Conservation (phyloP, 1,284 basidiomycete genomes). For the Irpex sp. region DNA sequence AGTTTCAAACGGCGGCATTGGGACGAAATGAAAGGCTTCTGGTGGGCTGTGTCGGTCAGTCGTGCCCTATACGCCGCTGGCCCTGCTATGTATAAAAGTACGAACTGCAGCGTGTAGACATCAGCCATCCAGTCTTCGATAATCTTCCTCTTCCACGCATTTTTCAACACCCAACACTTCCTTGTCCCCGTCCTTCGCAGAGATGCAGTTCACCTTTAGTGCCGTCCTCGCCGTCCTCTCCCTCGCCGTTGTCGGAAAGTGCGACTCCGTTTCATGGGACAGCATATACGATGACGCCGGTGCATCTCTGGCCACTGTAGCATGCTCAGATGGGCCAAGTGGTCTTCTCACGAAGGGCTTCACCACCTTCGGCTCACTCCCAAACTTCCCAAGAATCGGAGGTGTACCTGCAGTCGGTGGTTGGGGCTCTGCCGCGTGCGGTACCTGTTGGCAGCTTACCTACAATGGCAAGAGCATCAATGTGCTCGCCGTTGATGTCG, state of each 20-base stretch:
- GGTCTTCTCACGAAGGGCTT: constrained; percentile 35
- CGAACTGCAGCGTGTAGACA: too few relatives aligned
- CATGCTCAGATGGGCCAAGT: constrained; percentile 41
- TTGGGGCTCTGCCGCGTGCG: constrained; percentile 41
- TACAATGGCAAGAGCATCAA: constrained; percentile 35
- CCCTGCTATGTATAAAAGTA: too few relatives aligned
- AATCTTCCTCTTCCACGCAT: too few relatives aligned
- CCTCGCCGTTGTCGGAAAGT: neutral
- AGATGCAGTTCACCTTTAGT: neutral
- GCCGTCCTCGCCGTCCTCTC: neutral
- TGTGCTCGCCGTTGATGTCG: constrained; percentile 39
- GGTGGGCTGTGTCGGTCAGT: neutral
- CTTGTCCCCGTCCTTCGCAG: neutral
- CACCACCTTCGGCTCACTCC: constrained; percentile 43
- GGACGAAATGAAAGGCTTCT: neutral
- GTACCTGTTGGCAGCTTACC: constrained; percentile 42
- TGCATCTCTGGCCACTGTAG: constrained; percentile 28
- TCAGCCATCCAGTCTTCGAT: too few relatives aligned
- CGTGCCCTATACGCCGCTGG: too few relatives aligned
- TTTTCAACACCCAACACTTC: neutral
- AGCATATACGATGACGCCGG: constrained; percentile 32
- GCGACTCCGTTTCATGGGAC: constrained; percentile 30
- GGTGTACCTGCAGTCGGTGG: constrained; percentile 36
- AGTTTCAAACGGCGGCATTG: neutral
- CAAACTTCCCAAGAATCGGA: constrained; percentile 46